These are phyloP conservation scores for Citrus glauca DNA, from an alignment of 345 rosid genomes.

Conservation along the genomic window DNA sequence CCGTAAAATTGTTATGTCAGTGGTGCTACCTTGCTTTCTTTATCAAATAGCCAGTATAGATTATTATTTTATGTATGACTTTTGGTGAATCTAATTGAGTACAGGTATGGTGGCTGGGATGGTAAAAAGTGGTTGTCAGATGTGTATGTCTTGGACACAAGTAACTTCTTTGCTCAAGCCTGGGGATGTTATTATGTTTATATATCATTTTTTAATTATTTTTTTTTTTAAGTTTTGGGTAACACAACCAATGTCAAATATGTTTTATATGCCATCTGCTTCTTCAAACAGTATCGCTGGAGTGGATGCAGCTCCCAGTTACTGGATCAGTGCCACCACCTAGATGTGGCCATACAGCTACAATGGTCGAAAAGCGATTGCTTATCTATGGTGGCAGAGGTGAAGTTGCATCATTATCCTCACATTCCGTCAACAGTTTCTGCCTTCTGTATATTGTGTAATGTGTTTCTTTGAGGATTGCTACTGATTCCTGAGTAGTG, in stretches of 20 bases:
- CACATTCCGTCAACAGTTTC: background rate
- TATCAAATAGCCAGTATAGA: constrained; percentile 3
- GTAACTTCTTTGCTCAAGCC: constrained; percentile 37
- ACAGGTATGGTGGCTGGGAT: constrained; percentile 99
- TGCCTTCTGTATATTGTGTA: background rate
- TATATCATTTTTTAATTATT: background rate
- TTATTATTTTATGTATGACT: background rate
- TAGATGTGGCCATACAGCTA: constrained; percentile 96
- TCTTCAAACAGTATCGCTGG: constrained; percentile 75
- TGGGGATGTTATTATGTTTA: constrained; percentile 11
- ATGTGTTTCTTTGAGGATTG: background rate
- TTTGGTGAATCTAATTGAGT: constrained; percentile 15
- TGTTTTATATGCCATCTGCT: constrained; percentile 2
- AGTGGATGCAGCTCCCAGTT: constrained; percentile 87
- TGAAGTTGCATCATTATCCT: constrained; percentile 18
- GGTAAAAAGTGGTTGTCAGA: constrained; percentile 98
- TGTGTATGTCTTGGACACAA: constrained; percentile 89
- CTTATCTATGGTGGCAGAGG: constrained; percentile 99
- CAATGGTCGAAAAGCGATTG: constrained; percentile 91
- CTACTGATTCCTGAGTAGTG: background rate
- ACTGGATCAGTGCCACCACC: constrained; percentile 86
- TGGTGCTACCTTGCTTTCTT: constrained; percentile 13
- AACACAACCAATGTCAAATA: background rate
- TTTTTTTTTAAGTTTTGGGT: constrained; percentile 1
- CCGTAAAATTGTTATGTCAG: constrained; percentile 81